phyloP scores from a whole-genome alignment of 129 eudicot species.

The Ambrosia trifida region DNA sequence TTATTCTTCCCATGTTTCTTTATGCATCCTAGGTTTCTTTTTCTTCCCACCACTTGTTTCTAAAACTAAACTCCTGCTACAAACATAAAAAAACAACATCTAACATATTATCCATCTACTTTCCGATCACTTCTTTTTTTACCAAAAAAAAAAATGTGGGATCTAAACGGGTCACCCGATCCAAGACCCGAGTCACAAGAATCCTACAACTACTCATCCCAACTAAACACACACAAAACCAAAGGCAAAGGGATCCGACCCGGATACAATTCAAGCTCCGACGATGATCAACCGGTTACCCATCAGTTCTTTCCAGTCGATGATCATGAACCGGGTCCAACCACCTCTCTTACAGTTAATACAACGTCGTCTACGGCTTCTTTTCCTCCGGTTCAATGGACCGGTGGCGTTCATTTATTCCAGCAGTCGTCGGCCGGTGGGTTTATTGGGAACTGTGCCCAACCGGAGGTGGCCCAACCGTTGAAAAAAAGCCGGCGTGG shows the following conservation, averaged over 20 bases:
- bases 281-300: constrained; percentile 56
- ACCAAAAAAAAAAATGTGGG: constrained; percentile 66
- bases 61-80: constrained; percentile 10
- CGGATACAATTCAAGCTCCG: constrained; percentile 65
- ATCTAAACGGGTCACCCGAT: constrained; percentile 84
- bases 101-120: too few relatives aligned
- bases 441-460: not conserved
- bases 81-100: too few relatives aligned
- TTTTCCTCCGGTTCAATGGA: constrained; percentile 81
- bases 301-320: constrained; percentile 85
- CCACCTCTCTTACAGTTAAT: constrained; percentile 20
- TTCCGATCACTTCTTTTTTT: not conserved
- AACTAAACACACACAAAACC: constrained; percentile 36
- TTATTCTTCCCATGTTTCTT: constrained; percentile 25
- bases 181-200: constrained; percentile 22
- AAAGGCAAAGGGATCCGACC: constrained; percentile 68
- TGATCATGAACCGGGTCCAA: constrained; percentile 40
- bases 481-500: constrained; percentile 94
- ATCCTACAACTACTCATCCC: constrained; percentile 35
- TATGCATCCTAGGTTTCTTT: constrained; percentile 57
- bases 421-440: constrained; percentile 44
- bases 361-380: constrained; percentile 4
- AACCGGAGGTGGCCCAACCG: constrained; percentile 56
- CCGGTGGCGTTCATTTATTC: constrained; percentile 67
- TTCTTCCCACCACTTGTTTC: constrained; percentile 15